These are phyloP conservation scores for Candida tetrigidarum DNA, from an alignment of 1,139 yeast genomes.

Conservation along the genomic window DNA sequence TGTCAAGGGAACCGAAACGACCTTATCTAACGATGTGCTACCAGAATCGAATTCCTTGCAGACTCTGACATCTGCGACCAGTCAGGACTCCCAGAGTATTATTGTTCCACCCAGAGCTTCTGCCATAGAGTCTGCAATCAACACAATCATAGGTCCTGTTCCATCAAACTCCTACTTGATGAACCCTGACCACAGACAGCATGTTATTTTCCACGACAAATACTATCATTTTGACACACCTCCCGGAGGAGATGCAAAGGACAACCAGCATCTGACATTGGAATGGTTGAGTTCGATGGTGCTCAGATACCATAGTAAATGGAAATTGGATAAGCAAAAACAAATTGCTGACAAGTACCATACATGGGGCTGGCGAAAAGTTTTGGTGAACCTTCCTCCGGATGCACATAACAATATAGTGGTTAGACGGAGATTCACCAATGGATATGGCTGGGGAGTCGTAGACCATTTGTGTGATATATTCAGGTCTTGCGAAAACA, in stretches of 20 bases:
- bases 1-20: slow-evolving; percentile 29
- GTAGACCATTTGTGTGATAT: slow-evolving; percentile 49
- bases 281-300: slow-evolving; percentile 14
- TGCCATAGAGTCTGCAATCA: slow-evolving; percentile 48
- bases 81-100: slow-evolving; percentile 18
- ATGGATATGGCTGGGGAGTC: slow-evolving; percentile 97
- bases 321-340: slow-evolving; percentile 62
- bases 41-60: slow-evolving; percentile 11
- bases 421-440: slow-evolving; percentile 86
- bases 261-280: slow-evolving; percentile 14
- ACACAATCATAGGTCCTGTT: slow-evolving; percentile 46
- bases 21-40: slow-evolving; percentile 15
- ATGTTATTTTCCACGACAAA: slow-evolving; percentile 79
- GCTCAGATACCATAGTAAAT: slow-evolving; percentile 23
- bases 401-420: slow-evolving; percentile 96
- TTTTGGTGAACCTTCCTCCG: slow-evolving; percentile 81
- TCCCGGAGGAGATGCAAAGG: slow-evolving; percentile 38
- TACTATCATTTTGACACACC: slow-evolving; percentile 66
- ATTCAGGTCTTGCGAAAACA: slow-evolving; percentile 7
- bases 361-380: slow-evolving; percentile 85
- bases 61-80: not conserved
- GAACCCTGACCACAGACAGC: slow-evolving; percentile 49
- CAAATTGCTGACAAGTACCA: slow-evolving; percentile 89
- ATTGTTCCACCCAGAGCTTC: slow-evolving; percentile 50
- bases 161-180: slow-evolving; percentile 39